Evolutionary conservation across 1,284 basidiomycete genomes (phyloP), one percentile per base, ranked within the genome.

Genomic region (Microbotryum lychnidis-dioicae): DNA sequence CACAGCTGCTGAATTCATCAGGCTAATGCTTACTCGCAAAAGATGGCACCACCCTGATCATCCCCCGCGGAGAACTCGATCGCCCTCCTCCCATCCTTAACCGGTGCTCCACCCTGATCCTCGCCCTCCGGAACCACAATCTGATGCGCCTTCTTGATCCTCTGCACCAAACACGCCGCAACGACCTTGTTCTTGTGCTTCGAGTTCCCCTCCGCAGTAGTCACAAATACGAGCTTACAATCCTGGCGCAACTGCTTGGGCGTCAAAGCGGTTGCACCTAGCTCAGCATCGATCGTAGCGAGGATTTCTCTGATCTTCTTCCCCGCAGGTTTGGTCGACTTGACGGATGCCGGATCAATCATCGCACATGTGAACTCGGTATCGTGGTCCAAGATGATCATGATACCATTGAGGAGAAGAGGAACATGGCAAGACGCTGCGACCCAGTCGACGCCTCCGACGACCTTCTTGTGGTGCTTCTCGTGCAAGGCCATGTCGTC

Each of bases 21-120:
- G 12, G 16, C 12, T 14, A 9, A 25, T 2, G 75, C 77, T 71
- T 51, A 79, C 77, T 76, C 76, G 76, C 78, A 79, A 21, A 76
- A 71, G 6, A 79, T 72, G 8, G 76, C 76, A 31, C 74, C 74
- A 47, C 71, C 72, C 27, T 64, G 62, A n/a, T 60, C 52, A 18
- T 75, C 74, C 2, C 76, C 74, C 6, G 14, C 23, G 6, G 14
- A 44, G 46, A 27, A 16, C 27, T 12, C 44, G 42, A 25, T 27
- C 25, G 20, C 20, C 23, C 14, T 50, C 14, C 51, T 42, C 52
- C 37, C 20, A 18, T 33, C 42, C 16, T 51, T 31, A 23, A 27
- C 54, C 50, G 57, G 54, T 42, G 37, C 14, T 42, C 37, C 16
- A 42, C 14, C 37, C 12, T 42, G 14, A 42, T 42, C 5, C 16